Evolutionary conservation across 441 rosid genomes (phyloP).

Genomic region (Gossypium aridum): DNA sequence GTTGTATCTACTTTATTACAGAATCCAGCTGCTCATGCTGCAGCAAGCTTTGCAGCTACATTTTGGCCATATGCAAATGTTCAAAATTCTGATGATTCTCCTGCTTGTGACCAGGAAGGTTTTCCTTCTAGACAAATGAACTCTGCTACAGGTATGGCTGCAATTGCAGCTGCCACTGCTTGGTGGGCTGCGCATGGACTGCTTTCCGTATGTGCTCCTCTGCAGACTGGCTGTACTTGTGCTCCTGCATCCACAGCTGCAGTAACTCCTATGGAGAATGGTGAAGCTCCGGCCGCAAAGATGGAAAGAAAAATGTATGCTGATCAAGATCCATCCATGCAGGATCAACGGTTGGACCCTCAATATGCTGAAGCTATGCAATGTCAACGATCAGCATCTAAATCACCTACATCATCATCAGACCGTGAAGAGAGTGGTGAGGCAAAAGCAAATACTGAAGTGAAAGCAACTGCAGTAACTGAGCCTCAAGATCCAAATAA

Average conservation of each 20-base stretch:
- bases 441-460: constrained; percentile 33
- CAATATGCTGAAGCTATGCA: constrained; percentile 45
- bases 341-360: constrained; percentile 33
- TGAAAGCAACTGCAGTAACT: constrained; percentile 27
- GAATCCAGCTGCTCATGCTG: constrained; percentile 87
- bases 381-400: constrained; percentile 49
- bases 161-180: constrained; percentile 84
- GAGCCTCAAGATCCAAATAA: constrained; percentile 43
- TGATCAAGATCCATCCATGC: constrained; percentile 31
- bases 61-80: constrained; percentile 66
- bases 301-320: constrained; percentile 23
- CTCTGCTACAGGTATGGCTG: constrained; percentile 63
- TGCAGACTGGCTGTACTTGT: constrained; percentile 41
- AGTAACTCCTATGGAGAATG: constrained; percentile 35
- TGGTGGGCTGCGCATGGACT: constrained; percentile 98
- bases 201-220: constrained; percentile 74
- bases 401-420: constrained; percentile 40
- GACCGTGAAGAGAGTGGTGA: constrained; percentile 54
- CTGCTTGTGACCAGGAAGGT: constrained; percentile 39
- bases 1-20: constrained; percentile 74
- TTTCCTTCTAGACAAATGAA: constrained; percentile 35
- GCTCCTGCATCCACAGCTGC: constrained; percentile 33
- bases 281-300: constrained; percentile 27
- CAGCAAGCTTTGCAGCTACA: constrained; percentile 81
- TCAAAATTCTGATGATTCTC: constrained; percentile 49